Evolutionary conservation across 495 filamentous ascomycete genomes (phyloP), one percentile per base, ranked within the genome.

Genomic region (Parachaetomium inaequale): DNA sequence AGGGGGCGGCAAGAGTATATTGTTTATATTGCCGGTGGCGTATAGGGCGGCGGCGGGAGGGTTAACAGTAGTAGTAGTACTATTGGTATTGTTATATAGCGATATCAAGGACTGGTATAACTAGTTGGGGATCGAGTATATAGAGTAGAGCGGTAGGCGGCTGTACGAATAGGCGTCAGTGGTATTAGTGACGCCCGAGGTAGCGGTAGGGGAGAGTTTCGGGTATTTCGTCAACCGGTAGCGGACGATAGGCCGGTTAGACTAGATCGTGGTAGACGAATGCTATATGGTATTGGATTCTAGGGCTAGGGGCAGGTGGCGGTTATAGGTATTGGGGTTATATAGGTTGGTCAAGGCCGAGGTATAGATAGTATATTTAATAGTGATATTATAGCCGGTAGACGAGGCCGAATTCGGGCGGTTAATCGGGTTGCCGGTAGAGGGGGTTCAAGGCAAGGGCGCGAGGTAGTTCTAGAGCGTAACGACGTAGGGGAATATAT

Each of bases 71-170:
- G 43, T 47, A n/a, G 43, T 47, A 25, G 43, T 47, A 25, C 43
- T n/a, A n/a, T 23, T 47, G 21, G 19, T 47, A 25, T 47, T n/a
- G 43, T 47, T 47, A n/a, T 11, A n/a, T 7, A 11, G 43, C 21
- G 43, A 47, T 47, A 47, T 47, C 19, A 47, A 47, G 43, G 43
- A 47, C 43, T n/a, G 43, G 43, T 47, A n/a, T n/a, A n/a, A 47
- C 19, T 3, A 47, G 43, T 10, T 47, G 19, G 43, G 43, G 43
- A 47, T 47, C 43, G 43, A 47, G 43, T 47, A n/a, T 8, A n/a
- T 47, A 23, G 43, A 47, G 43, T 47, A n/a, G 43, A 47, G 43
- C 43, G 43, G 43, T 3, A 21, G 43, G 43, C 43, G 43, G 43
- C 43, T n/a, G 43, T 8, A 47, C 43, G 43, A 47, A n/a, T 47